phyloP scores from a whole-genome alignment of 2,329 filamentous ascomycete genomes.

The Phialocephala subalpina region DNA sequence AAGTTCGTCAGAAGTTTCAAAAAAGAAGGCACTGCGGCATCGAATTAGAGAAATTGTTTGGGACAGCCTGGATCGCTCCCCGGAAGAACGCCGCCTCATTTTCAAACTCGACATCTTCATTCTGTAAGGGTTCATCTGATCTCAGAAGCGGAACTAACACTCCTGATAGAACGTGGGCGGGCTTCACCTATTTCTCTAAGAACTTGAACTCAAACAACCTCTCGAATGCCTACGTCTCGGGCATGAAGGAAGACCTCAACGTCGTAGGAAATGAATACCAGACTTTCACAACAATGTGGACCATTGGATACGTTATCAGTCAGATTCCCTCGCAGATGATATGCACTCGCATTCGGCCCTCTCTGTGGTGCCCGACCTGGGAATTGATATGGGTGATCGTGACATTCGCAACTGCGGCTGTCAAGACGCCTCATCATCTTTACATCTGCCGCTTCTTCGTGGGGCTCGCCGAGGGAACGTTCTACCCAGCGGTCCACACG shows the following conservation, averaged over 20 bases:
- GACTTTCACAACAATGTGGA: slow-evolving; percentile 51
- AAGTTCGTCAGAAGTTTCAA: neutral
- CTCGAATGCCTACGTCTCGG: slow-evolving; percentile 49
- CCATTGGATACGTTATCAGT: slow-evolving; percentile 63
- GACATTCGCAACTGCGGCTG: slow-evolving; percentile 62
- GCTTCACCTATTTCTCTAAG: slow-evolving; percentile 41
- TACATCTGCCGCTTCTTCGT: slow-evolving; percentile 61
- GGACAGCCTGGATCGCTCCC: slow-evolving; percentile 57
- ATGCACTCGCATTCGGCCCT: slow-evolving; percentile 61
- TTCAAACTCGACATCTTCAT: slow-evolving; percentile 63
- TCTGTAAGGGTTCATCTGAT: slow-evolving; percentile 40
- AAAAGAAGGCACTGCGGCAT: slow-evolving; percentile 28
- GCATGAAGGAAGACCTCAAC: slow-evolving; percentile 57
- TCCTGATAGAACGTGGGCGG: slow-evolving; percentile 36
- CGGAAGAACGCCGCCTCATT: slow-evolving; percentile 59
- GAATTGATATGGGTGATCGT: slow-evolving; percentile 64
- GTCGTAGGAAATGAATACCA: slow-evolving; percentile 51
- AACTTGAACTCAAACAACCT: slow-evolving; percentile 39
- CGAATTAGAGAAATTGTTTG: slow-evolving; percentile 45
- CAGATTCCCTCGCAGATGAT: slow-evolving; percentile 54
- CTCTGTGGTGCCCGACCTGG: slow-evolving; percentile 64
- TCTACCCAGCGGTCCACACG: slow-evolving; percentile 46
- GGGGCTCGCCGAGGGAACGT: slow-evolving; percentile 56
- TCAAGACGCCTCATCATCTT: slow-evolving; percentile 56
- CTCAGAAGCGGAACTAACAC: neutral